Evolutionary conservation across 331 rosid genomes (phyloP), one percentile per base, ranked within the genome.

Genomic region (Malus hybrid): DNA sequence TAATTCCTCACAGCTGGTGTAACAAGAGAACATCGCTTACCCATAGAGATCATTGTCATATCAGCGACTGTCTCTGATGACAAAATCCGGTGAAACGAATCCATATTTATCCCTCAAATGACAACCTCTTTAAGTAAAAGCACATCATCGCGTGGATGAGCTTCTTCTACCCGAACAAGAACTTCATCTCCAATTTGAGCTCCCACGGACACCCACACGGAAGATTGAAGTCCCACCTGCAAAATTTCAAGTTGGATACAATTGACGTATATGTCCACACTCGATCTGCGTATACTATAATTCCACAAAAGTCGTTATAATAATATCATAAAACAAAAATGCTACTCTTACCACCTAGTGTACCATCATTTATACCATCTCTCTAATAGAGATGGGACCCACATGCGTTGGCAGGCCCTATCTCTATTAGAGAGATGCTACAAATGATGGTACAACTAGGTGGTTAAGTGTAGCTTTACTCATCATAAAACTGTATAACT

Each of bases 201-300:
- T 73, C 97, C 93, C 39, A 79, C 74, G 76, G 98, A 87, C 71
- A 92, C 88, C 91, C 90, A 89, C 12, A 85, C 80, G 50, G 98
- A 85, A 70, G 89, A 86, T 88, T 95, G 98, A 76, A 90, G 70
- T 44, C 98, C 98, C 82, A 92, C 93, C 99, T 92, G 88, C 83
- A 88, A 78, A 86, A 4, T 67, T 73, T 73, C 69, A 31, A 34
- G 74, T 56, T 42, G 54, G 22, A 46, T 48, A 69, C 39, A 76
- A 20, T 66, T 60, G 60, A 50, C 16, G 29, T 54, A 10, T 42
- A 3, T 10, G 48, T 42, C 4, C 48, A 42, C 48, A 42, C 48
- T 42, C 14, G 13, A 42, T 42, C 48, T 42, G 48, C 14, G 48
- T 42, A 42, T 10, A 42, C 48, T 42, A 42, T 10, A 42, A 3